These are phyloP conservation scores for Neurospora sp. DNA, from an alignment of 495 filamentous ascomycete genomes.

Conservation along the genomic window DNA sequence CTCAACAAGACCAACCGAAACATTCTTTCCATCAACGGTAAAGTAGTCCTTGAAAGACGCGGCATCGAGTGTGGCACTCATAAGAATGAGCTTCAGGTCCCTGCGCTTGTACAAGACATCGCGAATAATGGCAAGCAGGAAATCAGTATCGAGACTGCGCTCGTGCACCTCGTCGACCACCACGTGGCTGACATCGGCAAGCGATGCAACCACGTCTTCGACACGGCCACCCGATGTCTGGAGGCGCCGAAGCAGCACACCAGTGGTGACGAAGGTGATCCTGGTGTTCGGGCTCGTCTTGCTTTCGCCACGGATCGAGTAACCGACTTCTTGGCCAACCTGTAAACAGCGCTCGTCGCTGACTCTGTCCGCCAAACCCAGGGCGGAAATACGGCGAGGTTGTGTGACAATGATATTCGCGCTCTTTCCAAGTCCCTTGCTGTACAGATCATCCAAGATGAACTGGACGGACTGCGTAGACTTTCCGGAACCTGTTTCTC, in stretches of 20 bases:
- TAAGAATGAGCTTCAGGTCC: constrained; percentile 88
- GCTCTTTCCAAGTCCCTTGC: constrained; percentile 56
- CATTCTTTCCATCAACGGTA: constrained; percentile 37
- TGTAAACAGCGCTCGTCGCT: constrained; percentile 76
- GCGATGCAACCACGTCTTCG: constrained; percentile 64
- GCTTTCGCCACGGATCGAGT: constrained; percentile 87
- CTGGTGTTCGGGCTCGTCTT: constrained; percentile 57
- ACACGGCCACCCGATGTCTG: constrained; percentile 74
- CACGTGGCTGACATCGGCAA: constrained; percentile 87
- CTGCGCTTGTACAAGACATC: constrained; percentile 66
- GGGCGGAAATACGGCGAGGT: constrained; percentile 85
- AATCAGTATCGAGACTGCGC: constrained; percentile 89
- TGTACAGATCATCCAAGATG: constrained; percentile 83
- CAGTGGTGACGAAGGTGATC: constrained; percentile 93
- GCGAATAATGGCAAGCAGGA: constrained; percentile 78
- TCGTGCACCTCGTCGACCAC: constrained; percentile 98
- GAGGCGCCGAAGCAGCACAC: constrained; percentile 81
- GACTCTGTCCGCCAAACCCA: constrained; percentile 89
- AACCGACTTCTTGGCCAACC: constrained; percentile 86
- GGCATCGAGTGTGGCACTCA: constrained; percentile 95
- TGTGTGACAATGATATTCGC: constrained; percentile 97
- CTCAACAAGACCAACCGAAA: constrained; percentile 64
- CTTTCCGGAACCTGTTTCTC: constrained; percentile 94
- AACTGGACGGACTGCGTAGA: constrained; percentile 97
- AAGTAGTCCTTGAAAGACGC: constrained; percentile 82